Evolutionary conservation across 352 stramenopile genomes (phyloP).

Genomic region (Thalassiosira oceanica): DNA sequence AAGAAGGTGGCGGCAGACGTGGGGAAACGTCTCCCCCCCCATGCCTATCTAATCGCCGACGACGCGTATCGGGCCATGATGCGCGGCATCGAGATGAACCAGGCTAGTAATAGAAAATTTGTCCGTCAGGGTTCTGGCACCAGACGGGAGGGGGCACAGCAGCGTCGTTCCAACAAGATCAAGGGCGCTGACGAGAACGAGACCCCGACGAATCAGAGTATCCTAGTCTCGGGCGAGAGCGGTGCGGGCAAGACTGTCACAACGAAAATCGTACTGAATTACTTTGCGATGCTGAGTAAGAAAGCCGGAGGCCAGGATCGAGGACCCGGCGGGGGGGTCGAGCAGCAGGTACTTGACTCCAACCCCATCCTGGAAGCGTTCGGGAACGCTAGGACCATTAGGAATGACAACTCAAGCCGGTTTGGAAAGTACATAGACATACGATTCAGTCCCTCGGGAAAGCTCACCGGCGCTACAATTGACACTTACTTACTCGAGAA

Average conservation of each 20-base stretch:
- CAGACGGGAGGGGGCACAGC: slow-evolving; percentile 21
- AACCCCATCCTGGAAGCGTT: slow-evolving; percentile 95
- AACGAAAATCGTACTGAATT: slow-evolving; percentile 92
- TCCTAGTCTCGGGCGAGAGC: slow-evolving; percentile 91
- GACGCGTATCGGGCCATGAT: slow-evolving; percentile 67
- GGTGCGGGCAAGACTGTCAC: slow-evolving; percentile 93
- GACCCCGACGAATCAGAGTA: slow-evolving; percentile 84
- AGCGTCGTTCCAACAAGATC: too few species aligned
- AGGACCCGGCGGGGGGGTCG: not conserved
- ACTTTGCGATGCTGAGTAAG: slow-evolving; percentile 84
- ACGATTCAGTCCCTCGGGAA: slow-evolving; percentile 77
- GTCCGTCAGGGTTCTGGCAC: not conserved
- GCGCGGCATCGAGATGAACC: slow-evolving; percentile 38
- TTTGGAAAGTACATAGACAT: slow-evolving; percentile 95
- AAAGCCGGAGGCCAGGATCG: slow-evolving; percentile 23
- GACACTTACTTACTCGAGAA: slow-evolving; percentile 91
- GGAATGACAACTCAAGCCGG: slow-evolving; percentile 93
- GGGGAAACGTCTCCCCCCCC: slow-evolving; percentile 26
- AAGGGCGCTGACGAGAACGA: not conserved
- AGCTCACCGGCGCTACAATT: slow-evolving; percentile 66
- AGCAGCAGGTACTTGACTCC: slow-evolving; percentile 82
- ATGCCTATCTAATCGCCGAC: slow-evolving; percentile 68
- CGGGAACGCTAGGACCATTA: slow-evolving; percentile 92
- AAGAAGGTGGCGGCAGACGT: not conserved
- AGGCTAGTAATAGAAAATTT: not conserved